Percentiles rank a stretch among this genome's conserved stretches.
Conservation (phyloP, 345 rosid genomes). For the Noccaea bulbosa region DNA sequence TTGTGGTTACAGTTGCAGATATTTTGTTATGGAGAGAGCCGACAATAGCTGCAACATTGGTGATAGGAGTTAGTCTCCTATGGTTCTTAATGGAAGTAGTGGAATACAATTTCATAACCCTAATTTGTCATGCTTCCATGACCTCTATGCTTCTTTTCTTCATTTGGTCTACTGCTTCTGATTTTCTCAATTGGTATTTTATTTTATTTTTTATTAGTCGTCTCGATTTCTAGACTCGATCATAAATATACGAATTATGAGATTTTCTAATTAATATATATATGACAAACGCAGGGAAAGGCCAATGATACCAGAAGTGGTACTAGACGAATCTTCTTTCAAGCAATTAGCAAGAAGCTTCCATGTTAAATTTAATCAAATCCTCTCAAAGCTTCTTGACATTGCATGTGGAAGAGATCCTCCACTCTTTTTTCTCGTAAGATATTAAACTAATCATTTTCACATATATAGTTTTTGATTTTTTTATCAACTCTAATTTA, state of each 20-base stretch:
- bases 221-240: not conserved
- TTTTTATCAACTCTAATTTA: not conserved
- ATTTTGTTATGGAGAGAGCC: conserved; percentile 73
- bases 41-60: conserved; percentile 55
- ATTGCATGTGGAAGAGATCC: conserved; percentile 73
- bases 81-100: conserved; percentile 93
- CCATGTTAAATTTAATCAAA: conserved; percentile 53
- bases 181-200: conserved; percentile 63
- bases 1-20: conserved; percentile 69
- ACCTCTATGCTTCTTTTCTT: conserved; percentile 70
- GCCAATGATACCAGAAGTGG: conserved; percentile 54
- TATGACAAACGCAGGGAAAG: conserved; percentile 51
- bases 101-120: conserved; percentile 81
- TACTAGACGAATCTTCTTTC: conserved; percentile 52
- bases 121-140: conserved; percentile 71
- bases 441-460: conserved; percentile 13
- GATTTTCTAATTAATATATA: not conserved
- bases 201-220: not conserved
- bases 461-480: not conserved
- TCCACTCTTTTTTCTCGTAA: conserved; percentile 62
- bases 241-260: not conserved
- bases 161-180: conserved; percentile 64
- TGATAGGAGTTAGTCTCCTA: conserved; percentile 57
- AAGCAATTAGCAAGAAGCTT: conserved; percentile 48
- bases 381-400: conserved; percentile 52